A percentile compares a stretch with the other conserved stretches of the same genome.
Conservation (phyloP, 768 basidiomycete genomes). For the Lactarius sp. region DNA sequence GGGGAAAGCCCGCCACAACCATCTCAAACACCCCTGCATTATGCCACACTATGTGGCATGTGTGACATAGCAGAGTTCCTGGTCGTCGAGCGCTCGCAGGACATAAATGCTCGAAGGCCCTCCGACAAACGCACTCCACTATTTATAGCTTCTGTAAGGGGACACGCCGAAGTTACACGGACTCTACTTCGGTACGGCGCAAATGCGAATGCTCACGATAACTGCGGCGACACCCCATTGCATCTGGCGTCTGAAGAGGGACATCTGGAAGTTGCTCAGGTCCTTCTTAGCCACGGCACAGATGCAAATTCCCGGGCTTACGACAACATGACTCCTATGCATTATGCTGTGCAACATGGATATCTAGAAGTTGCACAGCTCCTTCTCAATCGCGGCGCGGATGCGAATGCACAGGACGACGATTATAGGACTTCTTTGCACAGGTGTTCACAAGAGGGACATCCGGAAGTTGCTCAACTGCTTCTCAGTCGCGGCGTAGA, state of each 20-base stretch:
- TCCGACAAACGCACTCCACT: not conserved
- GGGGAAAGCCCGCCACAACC: not conserved
- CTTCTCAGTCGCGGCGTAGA: not conserved
- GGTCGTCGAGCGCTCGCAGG: not conserved
- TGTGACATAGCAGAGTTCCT: not conserved
- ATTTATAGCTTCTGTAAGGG: too few relatives aligned
- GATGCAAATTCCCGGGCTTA: too few relatives aligned
- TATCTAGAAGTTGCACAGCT: not conserved
- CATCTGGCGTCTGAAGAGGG: too few relatives aligned
- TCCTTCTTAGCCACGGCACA: too few relatives aligned
- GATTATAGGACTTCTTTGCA: not conserved
- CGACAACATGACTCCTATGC: too few relatives aligned
- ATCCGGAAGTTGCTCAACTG: not conserved
- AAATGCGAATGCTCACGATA: too few relatives aligned
- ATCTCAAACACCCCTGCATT: not conserved
- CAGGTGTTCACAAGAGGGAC: not conserved
- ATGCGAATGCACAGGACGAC: not conserved
- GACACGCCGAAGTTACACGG: too few relatives aligned
- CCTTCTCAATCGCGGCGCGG: not conserved
- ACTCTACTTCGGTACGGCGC: too few relatives aligned
- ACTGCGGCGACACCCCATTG: too few relatives aligned
- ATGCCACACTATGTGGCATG: not conserved
- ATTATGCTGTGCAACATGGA: too few relatives aligned
- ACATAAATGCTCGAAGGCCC: not conserved
- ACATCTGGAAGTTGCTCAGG: too few relatives aligned